Percentiles rank a stretch among this genome's conserved stretches.
These are phyloP conservation scores for Sporothrix pallida DNA, from an alignment of 2,329 filamentous ascomycete genomes.

Conservation along the genomic window DNA sequence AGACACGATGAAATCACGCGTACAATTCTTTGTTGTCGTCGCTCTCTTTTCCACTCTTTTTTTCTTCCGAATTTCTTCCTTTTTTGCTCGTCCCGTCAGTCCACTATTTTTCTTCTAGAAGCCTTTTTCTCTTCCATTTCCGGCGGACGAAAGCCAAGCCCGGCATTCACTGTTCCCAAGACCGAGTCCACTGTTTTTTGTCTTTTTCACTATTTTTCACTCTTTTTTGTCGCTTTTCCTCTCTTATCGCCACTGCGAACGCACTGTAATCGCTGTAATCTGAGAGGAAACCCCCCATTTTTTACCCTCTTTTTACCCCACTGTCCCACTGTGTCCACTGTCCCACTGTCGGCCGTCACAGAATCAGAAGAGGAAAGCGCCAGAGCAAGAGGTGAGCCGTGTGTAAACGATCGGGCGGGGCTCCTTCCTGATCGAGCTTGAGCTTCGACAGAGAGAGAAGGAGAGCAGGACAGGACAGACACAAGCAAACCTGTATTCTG, in stretches of 20 bases:
- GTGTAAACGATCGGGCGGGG: conserved; percentile 30
- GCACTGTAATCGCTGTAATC: not conserved
- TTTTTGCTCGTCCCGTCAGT: not conserved
- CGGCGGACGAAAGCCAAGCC: not conserved
- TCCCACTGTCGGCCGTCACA: not conserved
- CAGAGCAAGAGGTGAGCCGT: not conserved
- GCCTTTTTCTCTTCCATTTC: too few relatives aligned
- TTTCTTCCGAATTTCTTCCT: not conserved
- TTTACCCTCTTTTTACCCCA: not conserved
- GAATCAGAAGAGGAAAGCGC: not conserved
- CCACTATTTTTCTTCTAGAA: not conserved
- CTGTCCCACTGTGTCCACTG: not conserved
- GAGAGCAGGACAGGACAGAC: not conserved
- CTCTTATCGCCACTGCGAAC: not conserved
- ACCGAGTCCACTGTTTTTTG: not conserved
- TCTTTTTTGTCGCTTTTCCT: not conserved
- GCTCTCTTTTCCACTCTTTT: not conserved
- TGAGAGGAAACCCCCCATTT: not conserved
- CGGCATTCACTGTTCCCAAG: not conserved
- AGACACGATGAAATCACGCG: not conserved
- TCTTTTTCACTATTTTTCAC: not conserved
- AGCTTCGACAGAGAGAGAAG: not conserved
- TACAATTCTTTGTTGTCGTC: not conserved
- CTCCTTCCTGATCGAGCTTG: conserved; percentile 33
- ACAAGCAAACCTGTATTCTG: too few relatives aligned